Evolutionary conservation across 116 monocot genomes (phyloP).

Genomic region (Papilionanthe hybrid): DNA sequence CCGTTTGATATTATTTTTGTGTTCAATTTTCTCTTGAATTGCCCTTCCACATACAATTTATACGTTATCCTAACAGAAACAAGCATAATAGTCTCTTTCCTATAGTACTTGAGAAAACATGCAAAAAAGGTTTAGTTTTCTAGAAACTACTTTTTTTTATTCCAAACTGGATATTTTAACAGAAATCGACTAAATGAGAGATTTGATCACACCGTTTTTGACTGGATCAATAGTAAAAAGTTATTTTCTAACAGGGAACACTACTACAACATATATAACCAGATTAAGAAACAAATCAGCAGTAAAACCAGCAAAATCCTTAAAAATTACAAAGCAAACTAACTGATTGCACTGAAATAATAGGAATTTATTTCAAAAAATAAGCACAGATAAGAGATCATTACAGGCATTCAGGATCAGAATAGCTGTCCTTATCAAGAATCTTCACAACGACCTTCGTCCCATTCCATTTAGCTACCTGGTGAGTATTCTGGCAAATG

Average conservation of each 20-base stretch:
- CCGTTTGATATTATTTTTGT: background rate
- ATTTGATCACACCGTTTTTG: background rate
- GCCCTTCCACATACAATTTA: background rate
- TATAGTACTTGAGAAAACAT: background rate
- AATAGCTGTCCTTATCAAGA: conserved; percentile 67
- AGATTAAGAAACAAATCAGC: background rate
- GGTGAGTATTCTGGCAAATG: conserved; percentile 45
- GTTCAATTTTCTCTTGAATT: background rate
- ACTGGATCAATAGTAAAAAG: background rate
- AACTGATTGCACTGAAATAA: background rate
- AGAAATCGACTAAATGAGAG: background rate
- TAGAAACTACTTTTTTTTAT: background rate
- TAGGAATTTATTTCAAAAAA: background rate
- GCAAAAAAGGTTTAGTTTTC: background rate
- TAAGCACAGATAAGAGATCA: background rate
- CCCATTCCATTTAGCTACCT: conserved; percentile 93
- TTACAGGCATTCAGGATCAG: conserved; percentile 83
- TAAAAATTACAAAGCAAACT: background rate
- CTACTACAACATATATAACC: background rate
- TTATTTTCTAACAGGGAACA: background rate
- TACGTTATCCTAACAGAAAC: background rate
- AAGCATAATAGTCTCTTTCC: background rate
- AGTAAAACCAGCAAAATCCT: background rate
- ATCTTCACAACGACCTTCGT: conserved; percentile 86
- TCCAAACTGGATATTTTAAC: background rate